These are phyloP conservation scores for Cladosporium austrohemisphaericum DNA, from an alignment of 2,329 filamentous ascomycete genomes.

Conservation along the genomic window DNA sequence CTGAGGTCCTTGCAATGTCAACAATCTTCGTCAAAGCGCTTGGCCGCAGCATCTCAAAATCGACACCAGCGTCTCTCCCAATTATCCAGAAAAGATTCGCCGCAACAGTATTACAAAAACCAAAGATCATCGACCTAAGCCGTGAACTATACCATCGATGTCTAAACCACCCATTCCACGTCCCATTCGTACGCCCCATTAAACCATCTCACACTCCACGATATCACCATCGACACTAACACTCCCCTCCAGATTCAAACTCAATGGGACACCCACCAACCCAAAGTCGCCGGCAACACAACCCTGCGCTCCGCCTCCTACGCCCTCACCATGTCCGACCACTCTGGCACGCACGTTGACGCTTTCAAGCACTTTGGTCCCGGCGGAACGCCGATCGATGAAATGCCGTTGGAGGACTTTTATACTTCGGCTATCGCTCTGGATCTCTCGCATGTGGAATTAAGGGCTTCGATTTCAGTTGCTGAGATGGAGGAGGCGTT, in stretches of 20 bases:
- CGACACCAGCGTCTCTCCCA: neutral
- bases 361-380: slow-evolving; percentile 30
- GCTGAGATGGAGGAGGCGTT: slow-evolving; percentile 26
- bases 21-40: neutral
- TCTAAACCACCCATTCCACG: slow-evolving; percentile 28
- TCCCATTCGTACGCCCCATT: slow-evolving; percentile 12
- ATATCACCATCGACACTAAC: neutral
- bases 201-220: neutral
- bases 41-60: neutral
- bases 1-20: neutral
- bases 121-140: slow-evolving; percentile 25
- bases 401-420: slow-evolving; percentile 28
- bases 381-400: slow-evolving; percentile 26
- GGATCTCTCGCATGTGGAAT: slow-evolving; percentile 27
- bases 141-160: slow-evolving; percentile 28
- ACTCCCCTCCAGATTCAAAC: slow-evolving; percentile 15
- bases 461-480: slow-evolving; percentile 23
- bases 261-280: slow-evolving; percentile 29
- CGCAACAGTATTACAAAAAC: slow-evolving; percentile 17
- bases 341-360: slow-evolving; percentile 27
- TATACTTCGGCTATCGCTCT: slow-evolving; percentile 27
- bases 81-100: neutral
- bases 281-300: slow-evolving; percentile 27
- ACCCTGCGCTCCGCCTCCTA: slow-evolving; percentile 26
- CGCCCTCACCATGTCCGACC: slow-evolving; percentile 27